These are phyloP conservation scores for Zygosaccharomyces sapae DNA, from an alignment of 1,139 yeast species.

Conservation along the genomic window DNA sequence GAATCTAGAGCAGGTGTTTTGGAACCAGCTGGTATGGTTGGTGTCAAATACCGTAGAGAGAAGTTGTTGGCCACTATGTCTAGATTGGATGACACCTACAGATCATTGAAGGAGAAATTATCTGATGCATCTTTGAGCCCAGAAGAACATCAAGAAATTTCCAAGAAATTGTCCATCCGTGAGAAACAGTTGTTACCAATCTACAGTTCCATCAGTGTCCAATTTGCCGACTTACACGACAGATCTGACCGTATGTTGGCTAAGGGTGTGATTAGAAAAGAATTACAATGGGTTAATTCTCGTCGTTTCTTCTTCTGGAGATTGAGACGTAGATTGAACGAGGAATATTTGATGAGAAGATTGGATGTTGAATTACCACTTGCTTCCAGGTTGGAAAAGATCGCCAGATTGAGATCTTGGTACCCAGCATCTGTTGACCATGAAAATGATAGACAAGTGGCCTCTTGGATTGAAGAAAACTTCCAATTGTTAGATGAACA, in stretches of 20 bases:
- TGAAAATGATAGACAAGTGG: constrained; percentile 73
- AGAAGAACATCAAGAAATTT: constrained; percentile 63
- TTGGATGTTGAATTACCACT: constrained; percentile 61
- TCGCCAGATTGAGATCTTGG: constrained; percentile 86
- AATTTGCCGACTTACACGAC: constrained; percentile 96
- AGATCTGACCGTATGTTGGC: constrained; percentile 97
- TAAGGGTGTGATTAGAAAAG: constrained; percentile 83
- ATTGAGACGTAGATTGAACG: constrained; percentile 90
- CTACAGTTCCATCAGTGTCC: constrained; percentile 87
- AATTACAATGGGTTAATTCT: constrained; percentile 78
- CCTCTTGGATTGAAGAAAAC: constrained; percentile 81
- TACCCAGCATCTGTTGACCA: constrained; percentile 64
- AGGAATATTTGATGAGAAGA: constrained; percentile 77
- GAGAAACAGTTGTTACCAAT: constrained; percentile 79
- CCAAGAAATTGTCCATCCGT: constrained; percentile 68
- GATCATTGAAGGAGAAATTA: constrained; percentile 58
- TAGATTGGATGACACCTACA: constrained; percentile 76
- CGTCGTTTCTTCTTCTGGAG: constrained; percentile 99
- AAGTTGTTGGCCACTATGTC: constrained; percentile 84
- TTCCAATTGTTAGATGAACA: constrained; percentile 58
- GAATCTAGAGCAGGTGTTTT: constrained; percentile 97
- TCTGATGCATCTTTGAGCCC: constrained; percentile 49
- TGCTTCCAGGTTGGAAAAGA: constrained; percentile 71
- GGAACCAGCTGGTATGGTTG: constrained; percentile 99
- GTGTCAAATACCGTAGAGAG: constrained; percentile 93